phyloP scores from a whole-genome alignment of 2,329 filamentous ascomycete species.

The Cladobotryum protrusum region DNA sequence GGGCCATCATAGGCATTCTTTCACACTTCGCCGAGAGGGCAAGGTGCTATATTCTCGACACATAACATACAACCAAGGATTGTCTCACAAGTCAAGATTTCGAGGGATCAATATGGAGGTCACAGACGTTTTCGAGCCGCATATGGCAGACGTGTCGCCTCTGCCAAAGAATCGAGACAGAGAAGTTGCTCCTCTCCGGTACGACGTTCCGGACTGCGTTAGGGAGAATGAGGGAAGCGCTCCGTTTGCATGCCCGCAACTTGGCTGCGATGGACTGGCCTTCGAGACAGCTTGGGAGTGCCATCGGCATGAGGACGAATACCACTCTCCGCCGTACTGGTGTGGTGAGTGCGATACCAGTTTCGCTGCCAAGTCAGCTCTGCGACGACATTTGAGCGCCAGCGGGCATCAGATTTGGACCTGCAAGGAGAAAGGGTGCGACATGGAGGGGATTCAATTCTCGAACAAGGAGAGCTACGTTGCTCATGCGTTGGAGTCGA shows the following conservation, averaged over 20 bases:
- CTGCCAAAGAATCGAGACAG: not conserved
- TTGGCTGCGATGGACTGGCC: constrained; percentile 19
- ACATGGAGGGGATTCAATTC: not conserved
- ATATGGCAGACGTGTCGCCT: not conserved
- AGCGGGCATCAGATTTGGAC: constrained; percentile 11
- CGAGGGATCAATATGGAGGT: not conserved
- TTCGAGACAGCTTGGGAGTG: constrained; percentile 18
- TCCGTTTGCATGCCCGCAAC: constrained; percentile 17
- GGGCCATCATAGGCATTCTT: too few relatives aligned
- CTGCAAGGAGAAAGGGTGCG: not conserved
- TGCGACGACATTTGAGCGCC: constrained; percentile 14
- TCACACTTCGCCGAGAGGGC: too few relatives aligned
- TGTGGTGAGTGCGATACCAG: constrained; percentile 17
- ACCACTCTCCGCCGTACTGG: constrained; percentile 18
- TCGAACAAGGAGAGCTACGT: not conserved
- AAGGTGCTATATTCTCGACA: too few relatives aligned
- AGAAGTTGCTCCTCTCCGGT: not conserved
- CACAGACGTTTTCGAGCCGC: not conserved
- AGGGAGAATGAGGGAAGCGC: not conserved
- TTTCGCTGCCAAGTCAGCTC: constrained; percentile 19
- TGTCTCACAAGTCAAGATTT: too few relatives aligned
- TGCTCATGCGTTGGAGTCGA: not conserved
- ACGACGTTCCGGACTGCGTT: not conserved
- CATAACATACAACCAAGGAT: too few relatives aligned
- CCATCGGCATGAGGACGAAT: constrained; percentile 19